phyloP scores from a whole-genome alignment of 129 eudicot species.

The Cynara cardunculus region DNA sequence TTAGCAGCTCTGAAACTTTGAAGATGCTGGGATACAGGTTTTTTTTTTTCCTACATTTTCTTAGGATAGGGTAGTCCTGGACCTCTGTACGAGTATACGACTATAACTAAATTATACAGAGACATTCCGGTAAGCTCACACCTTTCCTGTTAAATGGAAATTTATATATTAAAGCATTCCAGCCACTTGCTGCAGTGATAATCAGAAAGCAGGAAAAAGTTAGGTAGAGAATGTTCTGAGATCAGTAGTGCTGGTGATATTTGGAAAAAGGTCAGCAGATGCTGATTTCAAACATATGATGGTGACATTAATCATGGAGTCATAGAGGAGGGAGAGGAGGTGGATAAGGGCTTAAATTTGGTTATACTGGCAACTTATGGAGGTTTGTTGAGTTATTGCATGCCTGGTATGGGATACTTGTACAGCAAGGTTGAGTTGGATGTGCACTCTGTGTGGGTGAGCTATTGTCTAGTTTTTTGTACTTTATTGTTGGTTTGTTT shows the following conservation, averaged over 20 bases:
- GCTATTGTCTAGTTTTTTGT: background rate
- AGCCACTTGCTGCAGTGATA: background rate
- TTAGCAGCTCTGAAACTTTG: background rate
- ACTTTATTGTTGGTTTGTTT: background rate
- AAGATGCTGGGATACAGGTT: background rate
- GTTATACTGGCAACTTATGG: background rate
- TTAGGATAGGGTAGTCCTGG: background rate
- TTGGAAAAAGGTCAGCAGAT: background rate
- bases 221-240: background rate
- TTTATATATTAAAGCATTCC: background rate
- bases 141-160: background rate
- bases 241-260: background rate
- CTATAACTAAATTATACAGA: background rate
- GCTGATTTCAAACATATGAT: background rate
- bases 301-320: background rate
- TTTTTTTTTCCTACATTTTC: background rate
- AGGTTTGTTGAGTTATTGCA: background rate
- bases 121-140: background rate
- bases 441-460: background rate
- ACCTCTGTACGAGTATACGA: background rate
- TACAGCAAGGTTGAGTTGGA: background rate
- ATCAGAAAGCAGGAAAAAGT: background rate
- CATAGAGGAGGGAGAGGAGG: background rate
- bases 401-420: background rate
- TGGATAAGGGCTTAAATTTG: background rate